Evolutionary conservation across 306 rosid genomes (phyloP), one percentile per base, ranked within the genome.

Genomic region (Delonix regia): DNA sequence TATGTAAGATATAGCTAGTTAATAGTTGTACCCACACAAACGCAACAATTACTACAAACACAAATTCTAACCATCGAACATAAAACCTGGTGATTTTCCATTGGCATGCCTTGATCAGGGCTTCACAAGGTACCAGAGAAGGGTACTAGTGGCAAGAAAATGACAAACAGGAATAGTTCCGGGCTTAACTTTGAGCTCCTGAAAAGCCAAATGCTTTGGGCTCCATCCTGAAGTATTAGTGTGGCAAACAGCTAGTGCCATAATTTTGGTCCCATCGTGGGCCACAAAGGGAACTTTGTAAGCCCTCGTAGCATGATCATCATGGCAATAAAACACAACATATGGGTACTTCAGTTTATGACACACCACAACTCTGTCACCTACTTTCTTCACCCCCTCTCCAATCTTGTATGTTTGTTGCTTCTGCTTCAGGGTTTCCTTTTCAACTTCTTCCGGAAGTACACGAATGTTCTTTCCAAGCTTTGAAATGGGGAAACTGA

Each of bases 201-300:
- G 79, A 71, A 78, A 82, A 27, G 91, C 86, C 74, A 85, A 83
- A 13, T 83, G 76, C 1, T 44, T 44, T 6, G 86, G 91, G 44
- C 85, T 83, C 93, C 93, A 87, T 1, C 74, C 84, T 2, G 89
- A 74, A 27, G 91, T 86, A 75, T 89, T 80, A 0, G 74, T 78
- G 13, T 91, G 97, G 63, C 97, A 91, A 7, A 83, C 82, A 14
- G 88, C 93, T 4, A 83, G 83, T 49, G 87, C 97, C 0, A 74
- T 78, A 18, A 83, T 87, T 36, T 81, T 84, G 0, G 79, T 78
- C 64, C 92, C 97, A 41, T 41, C 8, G 5, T 6, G 78, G 16
- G 85, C 88, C 36, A 73, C 66, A 76, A 92, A 34, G 0, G 85
- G 57, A 65, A 92, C 90, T 69, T 49, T 44, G n/a, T 71, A 86